Evolutionary conservation across 2,329 filamentous ascomycete genomes (phyloP), one percentile per base, ranked within the genome.

Genomic region (Fusarium transvaalense): DNA sequence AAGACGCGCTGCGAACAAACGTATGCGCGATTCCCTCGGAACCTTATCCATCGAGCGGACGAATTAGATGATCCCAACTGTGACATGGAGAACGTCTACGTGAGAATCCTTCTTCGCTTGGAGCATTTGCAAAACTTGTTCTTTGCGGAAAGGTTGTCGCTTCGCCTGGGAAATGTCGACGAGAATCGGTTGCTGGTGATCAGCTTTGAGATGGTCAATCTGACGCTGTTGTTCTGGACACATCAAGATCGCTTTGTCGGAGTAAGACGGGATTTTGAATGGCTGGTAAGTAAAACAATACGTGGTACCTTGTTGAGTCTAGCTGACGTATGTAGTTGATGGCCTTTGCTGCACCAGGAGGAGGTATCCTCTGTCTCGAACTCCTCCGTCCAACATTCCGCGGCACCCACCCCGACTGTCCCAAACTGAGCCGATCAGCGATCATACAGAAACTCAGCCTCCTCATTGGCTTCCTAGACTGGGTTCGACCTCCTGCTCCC

Each of bases 51-150:
- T 19, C 77, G 78, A 4, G 73, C 80, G 1, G 73, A 78, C 8
- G 78, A 82, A 4, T 54, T 85, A 2, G 76, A 79, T 13, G 72
- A 79, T 10, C 73, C 72, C 0, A 71, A 75, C 1, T 38, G 76
- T 1, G 65, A 77, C 6, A 61, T 78, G 0, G 65, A 76, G 0
- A 71, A 75, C 0, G 62, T 85, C 1, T 84, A 84, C 52, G 77
- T 78, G 7, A 77, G 83, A 3, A 79, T 85, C 15, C 73, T 88
- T 2, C 74, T 86, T 1, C 79, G 80, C 4, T 78, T 88, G 4
- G 81, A 84, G 23, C 82, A 86, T 45, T 75, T 88, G 1, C 84
- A 88, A 41, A 89, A 88, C 38, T 78, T 86, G 4, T 89, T 90
- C 59, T 82, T 90, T 12, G 77, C 89, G 8, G 85, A 89, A 57